Evolutionary conservation across 805 yeast species (phyloP).

Genomic region (Barnettozyma siamensis): DNA sequence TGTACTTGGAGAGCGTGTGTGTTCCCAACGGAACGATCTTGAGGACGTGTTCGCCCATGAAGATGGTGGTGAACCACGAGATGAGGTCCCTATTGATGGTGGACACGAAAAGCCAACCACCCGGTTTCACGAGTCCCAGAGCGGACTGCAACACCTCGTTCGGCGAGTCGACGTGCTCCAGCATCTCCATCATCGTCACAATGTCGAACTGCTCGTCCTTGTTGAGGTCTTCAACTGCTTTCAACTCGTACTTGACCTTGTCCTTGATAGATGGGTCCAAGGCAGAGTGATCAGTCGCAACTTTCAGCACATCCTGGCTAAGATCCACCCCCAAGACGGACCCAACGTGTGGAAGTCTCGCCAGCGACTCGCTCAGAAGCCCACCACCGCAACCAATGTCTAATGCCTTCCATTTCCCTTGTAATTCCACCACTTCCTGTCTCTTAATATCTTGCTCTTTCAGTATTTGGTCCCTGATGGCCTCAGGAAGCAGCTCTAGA

Average conservation of each 20-base stretch:
- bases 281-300: conserved; percentile 64
- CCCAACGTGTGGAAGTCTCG: conserved; percentile 59
- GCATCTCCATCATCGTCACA: conserved; percentile 87
- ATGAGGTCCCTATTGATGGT: conserved; percentile 87
- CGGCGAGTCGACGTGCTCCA: conserved; percentile 92
- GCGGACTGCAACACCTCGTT: conserved; percentile 66
- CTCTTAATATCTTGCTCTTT: conserved; percentile 45
- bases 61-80: conserved; percentile 89
- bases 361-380: conserved; percentile 78
- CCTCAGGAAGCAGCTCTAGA: conserved; percentile 56
- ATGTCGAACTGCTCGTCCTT: conserved; percentile 54
- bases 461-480: conserved; percentile 41
- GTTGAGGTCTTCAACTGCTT: conserved; percentile 55
- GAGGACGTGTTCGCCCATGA: conserved; percentile 78
- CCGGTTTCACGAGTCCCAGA: conserved; percentile 55
- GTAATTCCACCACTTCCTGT: conserved; percentile 27
- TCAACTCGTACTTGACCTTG: conserved; percentile 55
- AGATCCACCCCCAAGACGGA: conserved; percentile 80
- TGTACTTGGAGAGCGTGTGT: conserved; percentile 81
- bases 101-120: conserved; percentile 80
- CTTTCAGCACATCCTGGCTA: conserved; percentile 73
- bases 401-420: conserved; percentile 43
- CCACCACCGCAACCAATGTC: conserved; percentile 99
- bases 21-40: conserved; percentile 88
- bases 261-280: conserved; percentile 57